Conservation (phyloP, 352 stramenopile species). For the Pythium dissimile region DNA sequence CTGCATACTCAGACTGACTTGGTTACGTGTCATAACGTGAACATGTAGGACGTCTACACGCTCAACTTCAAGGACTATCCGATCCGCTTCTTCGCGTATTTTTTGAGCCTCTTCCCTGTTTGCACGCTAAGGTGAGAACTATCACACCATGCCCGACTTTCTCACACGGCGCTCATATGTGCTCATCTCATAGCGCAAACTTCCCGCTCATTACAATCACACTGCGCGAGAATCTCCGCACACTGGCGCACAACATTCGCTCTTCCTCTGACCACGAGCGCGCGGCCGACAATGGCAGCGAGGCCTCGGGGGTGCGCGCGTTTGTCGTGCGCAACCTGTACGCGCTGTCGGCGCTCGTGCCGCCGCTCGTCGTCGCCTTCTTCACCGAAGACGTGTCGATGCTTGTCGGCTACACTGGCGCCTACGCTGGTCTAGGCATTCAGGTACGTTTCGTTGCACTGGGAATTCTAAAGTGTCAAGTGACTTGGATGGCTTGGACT, state of each 20-base stretch:
- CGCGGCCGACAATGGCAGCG: conserved; percentile 7
- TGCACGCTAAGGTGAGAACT: conserved; percentile 72
- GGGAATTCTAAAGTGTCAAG: too few relatives aligned
- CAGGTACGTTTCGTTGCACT: conserved; percentile 45
- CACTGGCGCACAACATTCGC: conserved; percentile 52
- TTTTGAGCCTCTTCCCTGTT: conserved; percentile 84
- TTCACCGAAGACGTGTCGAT: conserved; percentile 88
- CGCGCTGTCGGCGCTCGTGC: conserved; percentile 67
- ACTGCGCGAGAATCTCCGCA: conserved; percentile 77
- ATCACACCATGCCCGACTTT: background rate
- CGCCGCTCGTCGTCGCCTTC: conserved; percentile 77
- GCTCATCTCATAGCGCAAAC: conserved; percentile 42
- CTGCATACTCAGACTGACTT: background rate
- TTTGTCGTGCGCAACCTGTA: conserved; percentile 64
- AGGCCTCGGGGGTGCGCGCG: conserved; percentile 22
- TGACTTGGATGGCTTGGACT: background rate
- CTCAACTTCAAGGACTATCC: conserved; percentile 87
- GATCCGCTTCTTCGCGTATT: conserved; percentile 78
- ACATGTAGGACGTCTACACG: conserved; percentile 81
- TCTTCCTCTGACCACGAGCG: conserved; percentile 16
- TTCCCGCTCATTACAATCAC: conserved; percentile 88
- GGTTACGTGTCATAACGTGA: too few relatives aligned
- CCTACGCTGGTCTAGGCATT: conserved; percentile 83
- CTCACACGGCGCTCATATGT: conserved; percentile 8
- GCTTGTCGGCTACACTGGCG: conserved; percentile 83